Evolutionary conservation across 208 protist genomes (phyloP).

Genomic region (Trichomonas vaginalis): DNA sequence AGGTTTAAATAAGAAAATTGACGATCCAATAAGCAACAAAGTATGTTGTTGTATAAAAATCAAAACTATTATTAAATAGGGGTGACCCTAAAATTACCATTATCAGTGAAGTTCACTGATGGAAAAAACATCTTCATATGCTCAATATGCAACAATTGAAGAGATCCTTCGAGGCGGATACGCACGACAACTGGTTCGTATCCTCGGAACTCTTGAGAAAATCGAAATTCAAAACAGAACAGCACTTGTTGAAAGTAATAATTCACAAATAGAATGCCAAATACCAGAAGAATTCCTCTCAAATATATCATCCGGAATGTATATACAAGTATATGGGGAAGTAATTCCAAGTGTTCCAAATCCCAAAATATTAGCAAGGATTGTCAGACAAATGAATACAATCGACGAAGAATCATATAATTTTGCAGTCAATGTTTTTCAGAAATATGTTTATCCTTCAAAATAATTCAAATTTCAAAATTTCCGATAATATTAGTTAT

Average conservation of each 20-base stretch:
- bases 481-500: too few species aligned
- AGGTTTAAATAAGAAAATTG: too few species aligned
- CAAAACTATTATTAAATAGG: too few species aligned
- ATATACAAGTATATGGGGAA: not conserved
- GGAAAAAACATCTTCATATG: too few species aligned
- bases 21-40: too few species aligned
- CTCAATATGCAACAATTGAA: not conserved
- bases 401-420: not conserved
- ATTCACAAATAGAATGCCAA: not conserved
- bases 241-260: not conserved
- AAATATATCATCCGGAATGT: not conserved
- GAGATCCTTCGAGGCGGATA: not conserved
- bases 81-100: too few species aligned
- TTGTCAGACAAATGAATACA: not conserved
- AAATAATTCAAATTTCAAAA: too few species aligned
- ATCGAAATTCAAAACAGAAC: not conserved
- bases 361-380: not conserved
- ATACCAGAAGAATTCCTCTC: not conserved
- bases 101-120: too few species aligned
- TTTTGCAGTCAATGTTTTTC: not conserved
- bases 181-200: not conserved
- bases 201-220: not conserved
- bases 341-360: not conserved
- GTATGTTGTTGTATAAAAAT: too few species aligned
- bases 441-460: not conserved